Percentiles rank a stretch among this genome's conserved stretches.
phyloP scores from a whole-genome alignment of 2,329 filamentous ascomycete genomes.

The Apiospora pterosperma region DNA sequence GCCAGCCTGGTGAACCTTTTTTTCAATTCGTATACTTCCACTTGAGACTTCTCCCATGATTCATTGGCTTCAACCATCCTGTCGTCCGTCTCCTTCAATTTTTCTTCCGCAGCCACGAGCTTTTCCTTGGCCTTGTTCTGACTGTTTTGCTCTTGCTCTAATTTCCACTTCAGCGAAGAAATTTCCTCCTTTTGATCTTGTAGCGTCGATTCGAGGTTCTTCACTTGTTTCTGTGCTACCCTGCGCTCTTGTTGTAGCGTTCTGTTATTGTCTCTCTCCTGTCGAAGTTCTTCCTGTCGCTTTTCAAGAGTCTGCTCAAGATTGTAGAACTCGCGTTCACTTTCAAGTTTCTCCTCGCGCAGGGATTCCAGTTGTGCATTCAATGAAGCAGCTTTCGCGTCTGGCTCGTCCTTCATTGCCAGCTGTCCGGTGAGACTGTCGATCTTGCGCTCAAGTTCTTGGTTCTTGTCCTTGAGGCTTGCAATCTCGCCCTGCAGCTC shows the following conservation, averaged over 20 bases:
- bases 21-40: not conserved
- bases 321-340: not conserved
- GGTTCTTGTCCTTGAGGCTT: not conserved
- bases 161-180: too few relatives aligned
- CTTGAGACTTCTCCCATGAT: not conserved
- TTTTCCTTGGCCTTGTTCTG: not conserved
- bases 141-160: not conserved
- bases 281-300: not conserved
- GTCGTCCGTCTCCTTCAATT: not conserved
- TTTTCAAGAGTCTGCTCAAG: not conserved
- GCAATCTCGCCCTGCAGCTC: not conserved
- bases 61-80: not conserved
- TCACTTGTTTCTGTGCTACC: not conserved
- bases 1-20: not conserved
- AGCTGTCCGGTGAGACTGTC: not conserved
- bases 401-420: not conserved
- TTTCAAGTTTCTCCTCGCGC: not conserved
- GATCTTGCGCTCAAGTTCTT: not conserved
- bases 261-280: not conserved
- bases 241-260: not conserved
- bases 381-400: too few relatives aligned
- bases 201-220: not conserved
- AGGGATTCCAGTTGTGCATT: too few relatives aligned
- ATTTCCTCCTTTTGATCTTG: too few relatives aligned
- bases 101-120: not conserved